These are phyloP conservation scores for Eimeria acervulina DNA, from an alignment of 169 alveolate species.

Conservation along the genomic window DNA sequence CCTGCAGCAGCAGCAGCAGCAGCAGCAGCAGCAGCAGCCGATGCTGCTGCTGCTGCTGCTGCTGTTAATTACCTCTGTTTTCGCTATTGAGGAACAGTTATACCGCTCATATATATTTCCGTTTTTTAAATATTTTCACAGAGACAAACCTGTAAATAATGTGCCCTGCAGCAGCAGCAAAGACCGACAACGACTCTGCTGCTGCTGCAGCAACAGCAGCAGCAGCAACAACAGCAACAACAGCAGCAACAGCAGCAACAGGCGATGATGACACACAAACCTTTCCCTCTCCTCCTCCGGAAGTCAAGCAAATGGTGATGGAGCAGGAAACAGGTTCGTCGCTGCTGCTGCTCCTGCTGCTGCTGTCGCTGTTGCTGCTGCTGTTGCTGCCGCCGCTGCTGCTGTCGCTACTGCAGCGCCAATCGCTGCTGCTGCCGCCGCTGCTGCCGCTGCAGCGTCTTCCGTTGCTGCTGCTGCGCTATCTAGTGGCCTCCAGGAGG, in stretches of 20 bases:
- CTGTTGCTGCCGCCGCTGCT: no score
- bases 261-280: not conserved
- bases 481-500: not conserved
- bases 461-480: slow-evolving; percentile 1
- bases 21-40: not conserved
- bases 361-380: slow-evolving; percentile 6
- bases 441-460: no score
- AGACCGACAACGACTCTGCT: not conserved
- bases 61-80: not conserved
- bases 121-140: not conserved
- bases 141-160: not conserved
- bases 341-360: slow-evolving; percentile 9
- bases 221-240: not conserved
- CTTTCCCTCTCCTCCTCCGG: slow-evolving; percentile 33
- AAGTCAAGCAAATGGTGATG: slow-evolving; percentile 10
- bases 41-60: not conserved
- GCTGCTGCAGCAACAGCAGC: not conserved
- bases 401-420: no score
- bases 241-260: not conserved
- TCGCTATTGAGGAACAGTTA: not conserved
- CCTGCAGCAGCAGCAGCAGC: slow-evolving; percentile 33
- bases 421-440: no score
- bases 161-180: not conserved
- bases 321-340: slow-evolving; percentile 3
- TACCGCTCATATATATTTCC: not conserved